Evolutionary conservation across 805 yeast genomes (phyloP), one percentile per base, ranked within the genome.

Genomic region (Yueomyces sp.): DNA sequence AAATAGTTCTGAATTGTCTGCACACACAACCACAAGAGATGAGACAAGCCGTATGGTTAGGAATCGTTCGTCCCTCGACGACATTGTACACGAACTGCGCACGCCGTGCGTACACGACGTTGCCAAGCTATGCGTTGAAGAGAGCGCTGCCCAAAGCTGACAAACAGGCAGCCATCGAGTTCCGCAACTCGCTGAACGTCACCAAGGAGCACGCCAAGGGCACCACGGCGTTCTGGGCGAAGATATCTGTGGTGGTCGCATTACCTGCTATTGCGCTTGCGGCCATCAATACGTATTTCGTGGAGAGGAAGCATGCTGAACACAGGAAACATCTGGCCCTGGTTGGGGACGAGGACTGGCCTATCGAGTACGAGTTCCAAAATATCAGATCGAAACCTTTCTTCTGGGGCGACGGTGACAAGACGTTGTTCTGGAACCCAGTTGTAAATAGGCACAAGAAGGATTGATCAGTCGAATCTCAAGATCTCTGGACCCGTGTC

Each of bases 401-500:
- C 77, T 90, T 87, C 81, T 92, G 97, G 97, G 98, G 98, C 63
- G 90, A 92, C 63, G 97, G 98, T 64, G 95, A 88, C 74, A 80
- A 85, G 77, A 86, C 97, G 50, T 70, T 82, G 63, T 92, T 92
- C 83, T 92, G 98, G 98, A 86, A 86, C 74, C 37, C 37, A 11
- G n/a, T 34, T 9, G 26, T 34, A 9, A 34, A 34, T n/a, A 5
- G 37, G 5, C 12, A 34, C n/a, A n/a, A 9, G 26, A 34, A 34
- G n/a, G 26, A 34, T 19, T 34, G 33, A 30, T 6, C 19, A 19
- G 19, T 19, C 19, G 19, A 19, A 19, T 19, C 19, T 19, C 19
- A 19, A 19, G 19, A 19, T 19, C 19, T 19, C 19, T 19, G 11
- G 34, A 7, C 34, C 34, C 11, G 11, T 11, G 11, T 8, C 11